A percentile compares a stretch with the other conserved stretches of the same genome.
Conservation (phyloP, 192 early-diverging fungal species). For the Piromyces sp. region DNA sequence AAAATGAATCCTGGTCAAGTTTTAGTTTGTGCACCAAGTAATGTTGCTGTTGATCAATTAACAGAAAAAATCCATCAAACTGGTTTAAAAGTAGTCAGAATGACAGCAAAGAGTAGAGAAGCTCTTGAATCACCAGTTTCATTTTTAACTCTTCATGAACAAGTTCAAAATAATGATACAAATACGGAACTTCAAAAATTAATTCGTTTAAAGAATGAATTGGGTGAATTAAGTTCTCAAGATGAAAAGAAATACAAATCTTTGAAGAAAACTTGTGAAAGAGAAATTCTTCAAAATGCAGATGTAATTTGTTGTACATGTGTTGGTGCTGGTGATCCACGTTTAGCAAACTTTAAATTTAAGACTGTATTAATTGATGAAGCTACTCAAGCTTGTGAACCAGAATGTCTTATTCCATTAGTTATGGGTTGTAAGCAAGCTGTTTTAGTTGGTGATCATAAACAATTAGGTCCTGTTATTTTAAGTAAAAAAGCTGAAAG, state of each 20-base stretch:
- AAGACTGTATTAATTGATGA: slow-evolving; percentile 92
- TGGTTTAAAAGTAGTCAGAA: slow-evolving; percentile 82
- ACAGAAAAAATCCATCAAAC: slow-evolving; percentile 92
- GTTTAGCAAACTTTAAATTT: slow-evolving; percentile 74
- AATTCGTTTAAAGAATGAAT: slow-evolving; percentile 65
- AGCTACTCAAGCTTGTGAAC: slow-evolving; percentile 90
- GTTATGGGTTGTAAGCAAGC: slow-evolving; percentile 90
- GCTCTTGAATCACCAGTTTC: slow-evolving; percentile 86
- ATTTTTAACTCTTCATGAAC: slow-evolving; percentile 88
- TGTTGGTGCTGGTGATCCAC: slow-evolving; percentile 89
- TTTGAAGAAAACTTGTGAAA: slow-evolving; percentile 71
- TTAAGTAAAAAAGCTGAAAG: slow-evolving; percentile 90
- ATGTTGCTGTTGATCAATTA: slow-evolving; percentile 97
- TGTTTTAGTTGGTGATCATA: slow-evolving; percentile 95
- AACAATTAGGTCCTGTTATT: slow-evolving; percentile 95
- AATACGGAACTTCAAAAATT: slow-evolving; percentile 86
- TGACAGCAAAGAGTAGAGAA: slow-evolving; percentile 84
- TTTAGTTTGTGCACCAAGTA: slow-evolving; percentile 96
- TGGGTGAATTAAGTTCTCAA: slow-evolving; percentile 73
- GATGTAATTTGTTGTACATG: slow-evolving; percentile 97
- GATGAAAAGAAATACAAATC: slow-evolving; percentile 77
- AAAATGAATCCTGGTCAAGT: slow-evolving; percentile 77
- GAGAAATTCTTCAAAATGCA: slow-evolving; percentile 77
- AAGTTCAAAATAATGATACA: slow-evolving; percentile 87
- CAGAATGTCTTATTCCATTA: slow-evolving; percentile 94